A percentile compares a stretch with the other conserved stretches of the same genome.
Conservation (phyloP, 2,329 filamentous ascomycete species). For the Aspergillus aculeatinus region DNA sequence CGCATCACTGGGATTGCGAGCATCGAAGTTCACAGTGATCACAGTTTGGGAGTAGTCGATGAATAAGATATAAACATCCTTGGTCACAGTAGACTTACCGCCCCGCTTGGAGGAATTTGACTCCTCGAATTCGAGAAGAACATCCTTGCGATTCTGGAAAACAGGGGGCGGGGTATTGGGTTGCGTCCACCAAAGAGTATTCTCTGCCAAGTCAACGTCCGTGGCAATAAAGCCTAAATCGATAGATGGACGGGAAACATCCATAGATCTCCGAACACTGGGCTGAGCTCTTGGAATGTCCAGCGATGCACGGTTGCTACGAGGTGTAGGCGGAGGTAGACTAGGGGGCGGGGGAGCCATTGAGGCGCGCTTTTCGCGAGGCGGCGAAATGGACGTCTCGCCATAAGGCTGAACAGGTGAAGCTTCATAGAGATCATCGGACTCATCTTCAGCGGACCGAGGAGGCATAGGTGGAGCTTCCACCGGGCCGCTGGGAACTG, state of each 20-base stretch:
- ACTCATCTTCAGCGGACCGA: conserved; percentile 33
- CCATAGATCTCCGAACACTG: conserved; percentile 64
- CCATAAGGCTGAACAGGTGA: conserved; percentile 41
- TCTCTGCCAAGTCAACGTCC: conserved; percentile 75
- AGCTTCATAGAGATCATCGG: conserved; percentile 50
- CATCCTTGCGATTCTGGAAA: conserved; percentile 78
- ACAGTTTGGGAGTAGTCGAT: conserved; percentile 96
- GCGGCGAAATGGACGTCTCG: conserved; percentile 31
- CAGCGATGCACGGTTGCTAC: conserved; percentile 58
- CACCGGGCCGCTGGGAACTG: conserved; percentile 21
- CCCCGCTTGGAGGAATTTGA: conserved; percentile 67
- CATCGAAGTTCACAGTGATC: conserved; percentile 76
- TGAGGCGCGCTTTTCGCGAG: conserved; percentile 43
- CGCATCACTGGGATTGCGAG: conserved; percentile 69
- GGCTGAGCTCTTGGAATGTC: conserved; percentile 60
- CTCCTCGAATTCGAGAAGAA: conserved; percentile 80
- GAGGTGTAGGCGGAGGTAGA: conserved; percentile 40
- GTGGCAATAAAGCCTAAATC: conserved; percentile 84
- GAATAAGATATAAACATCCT: conserved; percentile 84
- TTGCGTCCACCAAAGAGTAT: conserved; percentile 84
- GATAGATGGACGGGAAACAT: conserved; percentile 69
- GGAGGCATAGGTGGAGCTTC: conserved; percentile 24
- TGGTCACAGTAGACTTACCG: conserved; percentile 69
- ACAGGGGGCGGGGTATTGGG: conserved; percentile 75
- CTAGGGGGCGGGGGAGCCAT: conserved; percentile 49